phyloP scores from a whole-genome alignment of 371 early-diverging fungal genomes.

The Syncephalastrum sp. region DNA sequence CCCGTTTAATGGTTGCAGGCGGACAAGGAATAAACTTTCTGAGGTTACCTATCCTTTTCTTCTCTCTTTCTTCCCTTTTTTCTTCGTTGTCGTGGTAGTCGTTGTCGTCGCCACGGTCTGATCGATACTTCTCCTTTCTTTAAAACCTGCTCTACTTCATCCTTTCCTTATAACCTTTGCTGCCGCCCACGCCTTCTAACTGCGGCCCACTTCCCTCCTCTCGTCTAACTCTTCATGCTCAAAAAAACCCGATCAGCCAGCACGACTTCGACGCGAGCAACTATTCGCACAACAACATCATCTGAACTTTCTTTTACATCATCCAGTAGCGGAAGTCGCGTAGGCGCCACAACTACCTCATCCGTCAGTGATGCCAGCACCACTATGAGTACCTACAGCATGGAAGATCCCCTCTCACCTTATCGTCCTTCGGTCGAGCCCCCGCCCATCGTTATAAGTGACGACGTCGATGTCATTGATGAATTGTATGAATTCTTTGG shows the following conservation, averaged over 20 bases:
- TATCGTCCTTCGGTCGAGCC: constrained; percentile 3
- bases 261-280: constrained; percentile 14
- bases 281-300: constrained; percentile 16
- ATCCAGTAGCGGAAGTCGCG: constrained; percentile 16
- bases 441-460: constrained; percentile 3
- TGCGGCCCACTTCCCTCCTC: background rate
- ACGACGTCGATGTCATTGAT: constrained; percentile 24
- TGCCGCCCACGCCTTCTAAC: background rate
- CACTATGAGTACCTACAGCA: constrained; percentile 18
- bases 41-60: too few relatives aligned
- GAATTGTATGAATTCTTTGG: constrained; percentile 26
- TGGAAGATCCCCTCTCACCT: constrained; percentile 11
- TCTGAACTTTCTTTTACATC: constrained; percentile 15
- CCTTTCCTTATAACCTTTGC: constrained; percentile 3
- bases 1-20: too few relatives aligned
- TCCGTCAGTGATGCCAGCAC: constrained; percentile 18
- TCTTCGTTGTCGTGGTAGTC: constrained; percentile 5
- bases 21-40: constrained; percentile 1
- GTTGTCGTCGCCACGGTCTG: background rate
- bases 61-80: constrained; percentile 10
- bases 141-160: background rate
- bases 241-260: constrained; percentile 19
- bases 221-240: constrained; percentile 9
- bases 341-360: constrained; percentile 7
- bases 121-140: background rate